phyloP scores from a whole-genome alignment of 2,329 filamentous ascomycete species.

The Trichophyton verrucosum region DNA sequence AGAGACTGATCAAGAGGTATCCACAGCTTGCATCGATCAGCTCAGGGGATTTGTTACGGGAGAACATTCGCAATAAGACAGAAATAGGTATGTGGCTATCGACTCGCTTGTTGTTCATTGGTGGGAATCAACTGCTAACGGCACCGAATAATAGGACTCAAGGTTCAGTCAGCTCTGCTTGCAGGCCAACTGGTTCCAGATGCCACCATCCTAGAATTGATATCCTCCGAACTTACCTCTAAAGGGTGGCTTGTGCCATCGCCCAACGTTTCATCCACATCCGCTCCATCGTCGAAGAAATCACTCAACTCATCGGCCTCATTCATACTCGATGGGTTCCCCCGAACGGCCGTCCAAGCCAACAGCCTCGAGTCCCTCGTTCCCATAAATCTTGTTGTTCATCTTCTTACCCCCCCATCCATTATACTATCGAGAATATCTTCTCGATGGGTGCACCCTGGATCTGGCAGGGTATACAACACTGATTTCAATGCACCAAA shows the following conservation, averaged over 20 bases:
- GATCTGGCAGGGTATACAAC: constrained; percentile 89
- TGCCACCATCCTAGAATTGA: constrained; percentile 79
- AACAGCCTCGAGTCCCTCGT: constrained; percentile 63
- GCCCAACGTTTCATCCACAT: constrained; percentile 34
- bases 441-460: constrained; percentile 84
- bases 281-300: constrained; percentile 21
- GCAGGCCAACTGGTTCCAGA: constrained; percentile 83
- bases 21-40: constrained; percentile 84
- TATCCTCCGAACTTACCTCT: constrained; percentile 73
- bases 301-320: constrained; percentile 61
- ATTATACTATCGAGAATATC: constrained; percentile 84
- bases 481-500: constrained; percentile 81
- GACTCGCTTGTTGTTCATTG: not conserved
- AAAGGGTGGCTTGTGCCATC: constrained; percentile 64
- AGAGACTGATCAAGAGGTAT: constrained; percentile 73
- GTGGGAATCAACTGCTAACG: constrained; percentile 6
- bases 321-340: constrained; percentile 94
- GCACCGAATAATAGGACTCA: constrained; percentile 51
- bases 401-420: constrained; percentile 68
- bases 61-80: constrained; percentile 83
- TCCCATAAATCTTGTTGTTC: constrained; percentile 90
- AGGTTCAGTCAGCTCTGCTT: constrained; percentile 81
- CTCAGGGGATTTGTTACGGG: constrained; percentile 80
- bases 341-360: constrained; percentile 74
- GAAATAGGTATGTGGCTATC: constrained; percentile 53